Evolutionary conservation across 345 rosid species (phyloP), one percentile per base, ranked within the genome.

Genomic region (Citrus trifoliata): DNA sequence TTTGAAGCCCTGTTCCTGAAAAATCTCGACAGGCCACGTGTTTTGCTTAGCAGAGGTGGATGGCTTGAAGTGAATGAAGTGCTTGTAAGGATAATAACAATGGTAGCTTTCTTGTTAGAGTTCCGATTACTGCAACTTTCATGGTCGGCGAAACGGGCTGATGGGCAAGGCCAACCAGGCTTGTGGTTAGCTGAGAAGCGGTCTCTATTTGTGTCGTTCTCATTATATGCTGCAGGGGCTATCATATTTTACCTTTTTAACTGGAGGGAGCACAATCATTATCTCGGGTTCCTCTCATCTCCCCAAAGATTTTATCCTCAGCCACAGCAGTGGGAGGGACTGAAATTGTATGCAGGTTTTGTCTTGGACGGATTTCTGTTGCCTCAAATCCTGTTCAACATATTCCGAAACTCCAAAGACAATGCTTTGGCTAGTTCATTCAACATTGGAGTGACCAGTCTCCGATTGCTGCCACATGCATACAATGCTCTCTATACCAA

Each of bases 311-410:
- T 27, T 22, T 27, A 67, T 30, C 80, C 67, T 59, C 48, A 16
- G 35, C 12, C 70, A 32, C 61, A 37, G 33, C 18, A 46, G 40
- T 73, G 80, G 86, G 72, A 22, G 48, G 80, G 64, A 38, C 67
- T 85, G 80, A 88, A 81, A 70, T 77, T 83, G n/a, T 85, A 82
- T 65, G 86, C 85, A 5, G 92, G 88, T 33, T 74, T 87, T 35
- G 76, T 89, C 75, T 73, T 81, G 42, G 92, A 87, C 38, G 84
- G 89, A 14, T 88, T 89, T 48, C 83, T 90, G 68, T 38, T 87
- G 35, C 92, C 92, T 18, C 90, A 87, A 71, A 81, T 87, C 55
- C 79, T 89, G 28, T 76, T 87, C 76, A 89, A 89, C 70, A 48
- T 79, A 5, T 78, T 90, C 81, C 67, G 66, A 37, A 82, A 82